Percentiles rank a stretch among this genome's conserved stretches.
phyloP scores from a whole-genome alignment of 495 filamentous ascomycete species.

The Daldinia decipiens region DNA sequence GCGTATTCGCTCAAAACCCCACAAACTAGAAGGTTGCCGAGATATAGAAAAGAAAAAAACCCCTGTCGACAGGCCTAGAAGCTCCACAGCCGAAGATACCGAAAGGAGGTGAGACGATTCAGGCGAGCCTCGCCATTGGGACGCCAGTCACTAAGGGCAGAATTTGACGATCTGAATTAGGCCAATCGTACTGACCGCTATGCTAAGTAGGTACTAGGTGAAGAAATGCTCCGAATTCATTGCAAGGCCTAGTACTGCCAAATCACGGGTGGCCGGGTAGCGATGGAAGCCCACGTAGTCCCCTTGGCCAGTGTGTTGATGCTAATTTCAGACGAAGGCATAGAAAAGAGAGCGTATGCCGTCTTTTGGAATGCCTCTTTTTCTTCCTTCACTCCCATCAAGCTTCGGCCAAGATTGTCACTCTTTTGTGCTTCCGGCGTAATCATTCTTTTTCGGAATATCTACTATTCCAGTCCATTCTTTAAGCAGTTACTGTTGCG shows the following conservation, averaged over 20 bases:
- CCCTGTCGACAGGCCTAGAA: conserved; percentile 20
- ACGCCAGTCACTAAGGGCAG: neutral
- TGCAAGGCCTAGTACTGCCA: conserved; percentile 16
- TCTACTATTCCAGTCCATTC: conserved; percentile 48
- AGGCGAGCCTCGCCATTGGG: conserved; percentile 36
- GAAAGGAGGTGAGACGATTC: conserved; percentile 25
- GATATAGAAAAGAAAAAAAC: conserved; percentile 12
- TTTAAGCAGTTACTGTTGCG: conserved; percentile 41
- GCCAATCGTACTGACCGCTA: conserved; percentile 35
- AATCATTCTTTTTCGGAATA: conserved; percentile 44
- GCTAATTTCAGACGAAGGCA: conserved; percentile 41
- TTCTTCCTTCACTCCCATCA: conserved; percentile 44
- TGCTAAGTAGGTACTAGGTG: conserved; percentile 15
- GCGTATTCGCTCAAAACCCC: conserved; percentile 31
- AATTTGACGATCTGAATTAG: conserved; percentile 44
- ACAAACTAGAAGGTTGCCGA: conserved; percentile 29
- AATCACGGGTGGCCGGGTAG: conserved; percentile 40
- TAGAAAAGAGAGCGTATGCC: conserved; percentile 46
- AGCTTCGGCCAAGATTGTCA: conserved; percentile 47
- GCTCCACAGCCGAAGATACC: conserved; percentile 21
- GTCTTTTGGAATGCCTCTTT: conserved; percentile 9
- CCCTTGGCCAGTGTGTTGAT: conserved; percentile 36
- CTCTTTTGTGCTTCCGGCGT: conserved; percentile 48
- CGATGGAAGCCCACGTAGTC: conserved; percentile 13
- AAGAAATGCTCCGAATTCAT: conserved; percentile 15